Conservation (phyloP, 139 green algal species). For the Closterium sp. region DNA sequence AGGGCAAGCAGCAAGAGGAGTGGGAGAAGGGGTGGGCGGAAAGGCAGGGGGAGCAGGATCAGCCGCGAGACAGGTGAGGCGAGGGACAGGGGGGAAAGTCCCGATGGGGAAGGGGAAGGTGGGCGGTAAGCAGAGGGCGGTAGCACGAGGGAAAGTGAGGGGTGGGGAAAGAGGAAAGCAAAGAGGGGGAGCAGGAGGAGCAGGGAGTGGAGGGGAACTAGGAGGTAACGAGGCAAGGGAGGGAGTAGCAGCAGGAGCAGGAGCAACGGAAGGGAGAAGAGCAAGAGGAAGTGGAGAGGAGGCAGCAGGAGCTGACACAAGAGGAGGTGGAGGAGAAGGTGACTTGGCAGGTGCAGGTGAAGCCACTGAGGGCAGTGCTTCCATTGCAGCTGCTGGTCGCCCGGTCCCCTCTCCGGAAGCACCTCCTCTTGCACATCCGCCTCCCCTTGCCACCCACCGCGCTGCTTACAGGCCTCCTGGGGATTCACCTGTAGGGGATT, state of each 20-base stretch:
- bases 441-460: background rate
- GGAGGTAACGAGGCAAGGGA: background rate
- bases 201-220: background rate
- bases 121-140: background rate
- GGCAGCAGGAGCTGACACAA: background rate
- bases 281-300: background rate
- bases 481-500: background rate
- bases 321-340: background rate
- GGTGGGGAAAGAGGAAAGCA: background rate
- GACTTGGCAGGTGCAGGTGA: background rate
- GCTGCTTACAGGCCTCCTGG: background rate
- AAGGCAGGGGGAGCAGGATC: background rate
- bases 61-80: background rate
- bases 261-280: background rate
- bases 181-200: background rate
- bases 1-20: background rate
- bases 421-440: too few relatives aligned
- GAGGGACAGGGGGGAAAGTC: background rate
- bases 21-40: background rate
- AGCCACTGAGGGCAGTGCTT: background rate
- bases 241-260: background rate
- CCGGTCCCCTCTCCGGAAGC: too few relatives aligned
- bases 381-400: background rate
- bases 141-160: background rate
- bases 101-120: background rate